Evolutionary conservation across 2,329 filamentous ascomycete genomes (phyloP).

Genomic region (Ophiostoma ips): DNA sequence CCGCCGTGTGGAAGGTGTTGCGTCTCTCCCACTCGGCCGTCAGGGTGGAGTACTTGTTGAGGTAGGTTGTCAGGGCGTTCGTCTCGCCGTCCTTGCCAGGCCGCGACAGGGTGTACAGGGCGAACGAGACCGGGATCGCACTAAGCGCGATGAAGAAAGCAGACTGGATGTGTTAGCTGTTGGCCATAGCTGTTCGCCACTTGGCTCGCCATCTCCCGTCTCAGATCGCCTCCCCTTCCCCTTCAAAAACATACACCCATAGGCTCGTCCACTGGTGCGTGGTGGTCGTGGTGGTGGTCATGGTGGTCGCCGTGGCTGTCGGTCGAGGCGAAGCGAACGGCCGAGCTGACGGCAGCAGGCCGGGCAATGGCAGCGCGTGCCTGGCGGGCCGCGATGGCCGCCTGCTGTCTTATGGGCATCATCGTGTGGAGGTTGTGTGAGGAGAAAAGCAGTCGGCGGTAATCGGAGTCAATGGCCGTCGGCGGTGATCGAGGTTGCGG

Average conservation of each 20-base stretch:
- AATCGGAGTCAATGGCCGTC: neutral
- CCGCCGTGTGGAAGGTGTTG: conserved; percentile 37
- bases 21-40: conserved; percentile 36
- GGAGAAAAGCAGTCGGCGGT: neutral
- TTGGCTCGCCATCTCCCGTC: neutral
- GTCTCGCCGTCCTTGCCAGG: conserved; percentile 35
- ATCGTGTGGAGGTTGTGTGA: conserved; percentile 16
- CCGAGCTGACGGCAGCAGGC: conserved; percentile 13
- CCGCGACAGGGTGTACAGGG: conserved; percentile 36
- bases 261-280: conserved; percentile 35
- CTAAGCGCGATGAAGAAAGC: conserved; percentile 18
- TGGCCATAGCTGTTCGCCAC: too few relatives aligned
- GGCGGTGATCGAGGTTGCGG: conserved; percentile 1
- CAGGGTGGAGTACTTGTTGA: conserved; percentile 33
- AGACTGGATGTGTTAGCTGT: neutral
- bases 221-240: neutral
- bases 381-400: conserved; percentile 24
- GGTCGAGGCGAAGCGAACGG: conserved; percentile 33
- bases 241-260: conserved; percentile 36
- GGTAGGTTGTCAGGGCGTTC: conserved; percentile 31
- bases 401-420: conserved; percentile 25
- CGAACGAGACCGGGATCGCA: conserved; percentile 28
- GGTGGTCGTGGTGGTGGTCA: conserved; percentile 21
- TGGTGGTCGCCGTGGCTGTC: conserved; percentile 11
- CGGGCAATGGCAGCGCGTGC: conserved; percentile 14